A percentile compares a stretch with the other conserved stretches of the same genome.
Evolutionary conservation across 106 monocot genomes (phyloP).

Genomic region (Xerophyta viscosa): DNA sequence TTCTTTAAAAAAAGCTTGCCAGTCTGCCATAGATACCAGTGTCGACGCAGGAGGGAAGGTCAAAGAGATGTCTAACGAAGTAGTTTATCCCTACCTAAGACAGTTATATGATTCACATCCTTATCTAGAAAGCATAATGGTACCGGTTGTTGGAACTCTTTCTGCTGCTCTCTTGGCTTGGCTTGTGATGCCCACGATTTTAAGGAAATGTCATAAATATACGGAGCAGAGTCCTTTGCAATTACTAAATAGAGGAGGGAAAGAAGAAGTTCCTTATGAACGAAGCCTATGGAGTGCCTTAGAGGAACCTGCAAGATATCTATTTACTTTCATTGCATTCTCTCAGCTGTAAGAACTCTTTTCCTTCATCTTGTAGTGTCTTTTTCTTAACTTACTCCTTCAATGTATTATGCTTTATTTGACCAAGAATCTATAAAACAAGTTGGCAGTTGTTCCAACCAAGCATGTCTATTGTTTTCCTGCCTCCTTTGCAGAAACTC

Average conservation of each 20-base stretch:
- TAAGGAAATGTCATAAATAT: slow-evolving; percentile 67
- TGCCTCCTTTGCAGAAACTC: no score
- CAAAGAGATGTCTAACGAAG: slow-evolving; percentile 49
- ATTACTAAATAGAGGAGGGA: slow-evolving; percentile 26
- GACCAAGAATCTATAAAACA: no score
- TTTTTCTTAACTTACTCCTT: neutral
- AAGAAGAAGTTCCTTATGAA: slow-evolving; percentile 51
- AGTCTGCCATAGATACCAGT: slow-evolving; percentile 35
- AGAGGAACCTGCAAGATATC: slow-evolving; percentile 94
- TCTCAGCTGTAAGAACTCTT: slow-evolving; percentile 64
- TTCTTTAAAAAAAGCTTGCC: slow-evolving; percentile 25
- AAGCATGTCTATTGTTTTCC: no score
- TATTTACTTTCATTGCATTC: slow-evolving; percentile 82
- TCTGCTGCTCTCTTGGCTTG: slow-evolving; percentile 63
- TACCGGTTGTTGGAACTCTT: slow-evolving; percentile 63
- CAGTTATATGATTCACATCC: slow-evolving; percentile 72
- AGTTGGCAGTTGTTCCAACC: no score
- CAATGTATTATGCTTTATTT: no score
- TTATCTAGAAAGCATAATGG: slow-evolving; percentile 61
- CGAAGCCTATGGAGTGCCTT: slow-evolving; percentile 85
- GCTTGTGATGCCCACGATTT: slow-evolving; percentile 76
- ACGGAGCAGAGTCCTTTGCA: slow-evolving; percentile 34
- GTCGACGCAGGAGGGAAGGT: slow-evolving; percentile 26
- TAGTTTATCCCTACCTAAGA: slow-evolving; percentile 39
- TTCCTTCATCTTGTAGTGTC: neutral